A percentile compares a stretch with the other conserved stretches of the same genome.
Conservation (phyloP, 1,284 basidiomycete species). For the Phylloboletellus chloephorus region DNA sequence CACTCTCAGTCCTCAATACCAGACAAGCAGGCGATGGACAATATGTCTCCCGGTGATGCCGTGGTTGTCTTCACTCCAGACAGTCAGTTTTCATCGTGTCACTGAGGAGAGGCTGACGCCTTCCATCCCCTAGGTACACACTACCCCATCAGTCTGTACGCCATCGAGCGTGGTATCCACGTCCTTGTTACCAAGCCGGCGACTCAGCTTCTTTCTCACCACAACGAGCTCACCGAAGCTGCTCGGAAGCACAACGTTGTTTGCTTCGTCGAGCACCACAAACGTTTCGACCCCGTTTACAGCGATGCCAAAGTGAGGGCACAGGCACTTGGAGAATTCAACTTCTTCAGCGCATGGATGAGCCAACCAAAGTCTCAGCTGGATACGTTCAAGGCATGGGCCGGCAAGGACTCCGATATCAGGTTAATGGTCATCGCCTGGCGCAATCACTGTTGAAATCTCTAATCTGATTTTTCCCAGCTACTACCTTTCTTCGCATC, state of each 20-base stretch:
- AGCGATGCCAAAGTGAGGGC: constrained; percentile 81
- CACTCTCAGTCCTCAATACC: constrained; percentile 7
- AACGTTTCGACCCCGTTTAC: constrained; percentile 88
- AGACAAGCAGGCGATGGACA: constrained; percentile 87
- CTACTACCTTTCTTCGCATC: constrained; percentile 92
- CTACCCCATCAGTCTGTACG: constrained; percentile 79
- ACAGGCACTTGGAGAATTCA: constrained; percentile 80
- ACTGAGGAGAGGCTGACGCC: background rate
- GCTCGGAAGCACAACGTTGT: constrained; percentile 78
- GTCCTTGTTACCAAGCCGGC: constrained; percentile 93
- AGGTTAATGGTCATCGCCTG: constrained; percentile 39
- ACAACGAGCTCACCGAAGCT: constrained; percentile 69
- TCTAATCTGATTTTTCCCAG: constrained; percentile 34
- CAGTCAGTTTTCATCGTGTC: constrained; percentile 45
- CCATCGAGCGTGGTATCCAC: constrained; percentile 78
- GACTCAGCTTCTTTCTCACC: constrained; percentile 79
- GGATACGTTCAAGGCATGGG: constrained; percentile 92
- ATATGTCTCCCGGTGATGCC: constrained; percentile 75
- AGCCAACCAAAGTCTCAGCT: constrained; percentile 93
- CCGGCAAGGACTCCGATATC: constrained; percentile 89
- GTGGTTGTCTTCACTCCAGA: constrained; percentile 87
- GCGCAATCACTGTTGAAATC: background rate
- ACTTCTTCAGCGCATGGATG: constrained; percentile 91
- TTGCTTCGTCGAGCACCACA: constrained; percentile 90
- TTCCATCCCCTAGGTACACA: constrained; percentile 59